A percentile compares a stretch with the other conserved stretches of the same genome.
Evolutionary conservation across 2,329 filamentous ascomycete genomes (phyloP).

Genomic region (Colletotrichum endophyticum): DNA sequence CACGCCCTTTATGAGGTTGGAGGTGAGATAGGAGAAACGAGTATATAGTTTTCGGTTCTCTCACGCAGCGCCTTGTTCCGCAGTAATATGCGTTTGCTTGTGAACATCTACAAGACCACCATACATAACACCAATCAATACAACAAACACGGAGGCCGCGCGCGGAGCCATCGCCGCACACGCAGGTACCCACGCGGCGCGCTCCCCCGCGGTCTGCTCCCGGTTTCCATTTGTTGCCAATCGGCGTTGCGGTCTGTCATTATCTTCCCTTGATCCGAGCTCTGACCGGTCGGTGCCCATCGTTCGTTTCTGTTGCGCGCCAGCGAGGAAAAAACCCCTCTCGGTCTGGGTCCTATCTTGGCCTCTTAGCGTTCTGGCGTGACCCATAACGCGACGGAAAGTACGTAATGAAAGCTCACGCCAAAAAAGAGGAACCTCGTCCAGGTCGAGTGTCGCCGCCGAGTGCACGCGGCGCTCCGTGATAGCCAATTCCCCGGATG

Average conservation of each 20-base stretch:
- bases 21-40: neutral
- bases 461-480: neutral
- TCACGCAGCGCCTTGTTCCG: neutral
- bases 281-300: neutral
- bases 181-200: neutral
- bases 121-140: neutral
- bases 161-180: neutral
- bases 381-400: slow-evolving; percentile 2
- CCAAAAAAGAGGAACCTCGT: neutral
- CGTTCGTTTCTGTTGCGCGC: neutral
- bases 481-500: slow-evolving; percentile 9
- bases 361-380: neutral
- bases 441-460: neutral
- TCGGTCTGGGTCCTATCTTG: slow-evolving; percentile 19
- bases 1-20: neutral
- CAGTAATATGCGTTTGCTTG: neutral
- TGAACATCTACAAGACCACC: neutral
- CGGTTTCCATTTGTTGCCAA: neutral
- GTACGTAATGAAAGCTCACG: slow-evolving; percentile 15
- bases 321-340: neutral
- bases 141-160: neutral
- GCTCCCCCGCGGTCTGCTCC: neutral
- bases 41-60: neutral
- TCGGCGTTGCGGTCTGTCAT: slow-evolving; percentile 9
- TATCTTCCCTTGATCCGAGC: slow-evolving; percentile 1